Evolutionary conservation across 2,329 filamentous ascomycete genomes (phyloP).

Genomic region (Neophaeococcomyces mojaviensis): DNA sequence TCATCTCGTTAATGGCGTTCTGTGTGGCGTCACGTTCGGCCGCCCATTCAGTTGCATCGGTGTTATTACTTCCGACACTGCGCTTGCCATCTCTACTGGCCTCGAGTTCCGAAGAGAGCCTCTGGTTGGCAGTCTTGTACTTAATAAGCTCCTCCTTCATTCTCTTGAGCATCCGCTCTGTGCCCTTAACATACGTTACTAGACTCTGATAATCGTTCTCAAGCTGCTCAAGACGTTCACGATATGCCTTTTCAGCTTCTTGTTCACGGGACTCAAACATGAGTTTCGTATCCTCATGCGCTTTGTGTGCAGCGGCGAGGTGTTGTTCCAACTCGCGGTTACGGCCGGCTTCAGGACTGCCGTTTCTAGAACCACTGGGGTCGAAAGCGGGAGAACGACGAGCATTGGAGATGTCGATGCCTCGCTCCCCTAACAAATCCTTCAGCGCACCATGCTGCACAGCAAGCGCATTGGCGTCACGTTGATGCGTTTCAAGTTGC

Average conservation of each 20-base stretch:
- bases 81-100: conserved; percentile 41
- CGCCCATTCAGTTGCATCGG: conserved; percentile 61
- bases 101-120: conserved; percentile 74
- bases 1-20: conserved; percentile 59
- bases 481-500: conserved; percentile 74
- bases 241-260: conserved; percentile 80
- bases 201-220: conserved; percentile 97
- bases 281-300: conserved; percentile 78
- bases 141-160: conserved; percentile 96
- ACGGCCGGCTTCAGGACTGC: conserved; percentile 69
- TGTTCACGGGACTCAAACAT: conserved; percentile 71
- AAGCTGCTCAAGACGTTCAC: conserved; percentile 85
- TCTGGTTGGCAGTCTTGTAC: conserved; percentile 78
- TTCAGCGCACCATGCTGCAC: conserved; percentile 92
- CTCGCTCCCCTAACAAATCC: conserved; percentile 81
- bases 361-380: conserved; percentile 66
- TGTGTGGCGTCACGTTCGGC: conserved; percentile 62
- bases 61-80: conserved; percentile 27
- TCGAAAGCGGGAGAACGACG: conserved; percentile 65
- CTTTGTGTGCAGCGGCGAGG: conserved; percentile 65
- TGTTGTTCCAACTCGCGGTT: conserved; percentile 83
- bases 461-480: conserved; percentile 86
- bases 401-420: conserved; percentile 68
- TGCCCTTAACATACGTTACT: conserved; percentile 95
- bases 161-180: conserved; percentile 97